Evolutionary conservation across 208 protist genomes (phyloP), one percentile per base, ranked within the genome.

Genomic region (Trypanosoma boissoni): DNA sequence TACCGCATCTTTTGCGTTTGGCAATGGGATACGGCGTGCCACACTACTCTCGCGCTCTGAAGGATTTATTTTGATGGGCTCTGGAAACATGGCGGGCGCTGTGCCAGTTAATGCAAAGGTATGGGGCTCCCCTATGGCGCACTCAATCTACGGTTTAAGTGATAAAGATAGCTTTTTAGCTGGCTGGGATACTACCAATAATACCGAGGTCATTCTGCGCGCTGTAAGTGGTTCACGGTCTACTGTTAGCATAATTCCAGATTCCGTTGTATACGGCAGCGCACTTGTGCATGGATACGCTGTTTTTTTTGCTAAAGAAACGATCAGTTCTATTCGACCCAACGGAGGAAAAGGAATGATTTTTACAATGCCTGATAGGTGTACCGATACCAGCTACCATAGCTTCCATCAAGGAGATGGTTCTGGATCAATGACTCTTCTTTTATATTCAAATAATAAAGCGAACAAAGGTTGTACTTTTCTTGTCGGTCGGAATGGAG

Each of bases 391-490:
- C 6, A 56, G 20, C n/a, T n/a, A n/a, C n/a, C n/a, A n/a, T n/a
- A n/a, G n/a, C n/a, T n/a, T n/a, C n/a, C n/a, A n/a, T n/a, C n/a
- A n/a, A n/a, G n/a, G n/a, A n/a, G n/a, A n/a, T n/a, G n/a, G n/a
- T n/a, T n/a, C n/a, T n/a, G n/a, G n/a, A n/a, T n/a, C n/a, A n/a
- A n/a, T n/a, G n/a, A n/a, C n/a, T n/a, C n/a, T n/a, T n/a, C n/a
- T n/a, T n/a, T n/a, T n/a, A n/a, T n/a, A n/a, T n/a, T n/a, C n/a
- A n/a, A n/a, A n/a, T n/a, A n/a, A n/a, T n/a, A n/a, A n/a, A n/a
- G n/a, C n/a, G n/a, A n/a, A n/a, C n/a, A n/a, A 42, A 3, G 51
- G 52, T 39, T 68, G 61, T 28, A 60, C 58, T 27, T 59, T 60
- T 41, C 10, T 50, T 43, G 0, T 60, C 2, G 36, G n/a, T 39